phyloP scores from a whole-genome alignment of 2,329 filamentous ascomycete species.

The Penicillium sp. region DNA sequence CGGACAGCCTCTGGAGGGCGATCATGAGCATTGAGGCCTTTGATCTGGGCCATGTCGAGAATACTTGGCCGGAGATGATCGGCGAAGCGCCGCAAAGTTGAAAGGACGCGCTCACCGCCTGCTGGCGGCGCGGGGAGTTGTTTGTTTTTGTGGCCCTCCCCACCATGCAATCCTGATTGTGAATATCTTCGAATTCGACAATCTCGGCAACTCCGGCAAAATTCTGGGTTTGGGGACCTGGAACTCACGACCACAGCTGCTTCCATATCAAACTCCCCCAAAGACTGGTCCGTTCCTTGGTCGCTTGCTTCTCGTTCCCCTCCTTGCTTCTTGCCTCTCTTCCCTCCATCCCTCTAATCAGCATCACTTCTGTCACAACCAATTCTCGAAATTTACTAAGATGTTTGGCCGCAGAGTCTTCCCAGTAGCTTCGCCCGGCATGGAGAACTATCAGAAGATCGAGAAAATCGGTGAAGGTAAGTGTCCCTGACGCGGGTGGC shows the following conservation, averaged over 20 bases:
- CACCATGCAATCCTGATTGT: slow-evolving; percentile 22
- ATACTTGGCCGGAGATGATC: not conserved
- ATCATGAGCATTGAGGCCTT: slow-evolving; percentile 70
- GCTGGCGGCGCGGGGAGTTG: slow-evolving; percentile 33
- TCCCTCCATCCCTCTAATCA: slow-evolving; percentile 9
- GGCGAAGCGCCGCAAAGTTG: not conserved
- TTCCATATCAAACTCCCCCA: slow-evolving; percentile 1
- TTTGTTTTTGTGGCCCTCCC: slow-evolving; percentile 38
- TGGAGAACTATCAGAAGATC: slow-evolving; percentile 97
- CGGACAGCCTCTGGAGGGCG: slow-evolving; percentile 72
- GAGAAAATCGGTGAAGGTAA: slow-evolving; percentile 95
- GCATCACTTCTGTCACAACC: slow-evolving; percentile 5
- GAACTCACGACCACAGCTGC: slow-evolving; percentile 11
- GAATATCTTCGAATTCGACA: slow-evolving; percentile 15
- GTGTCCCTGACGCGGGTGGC: slow-evolving; percentile 29
- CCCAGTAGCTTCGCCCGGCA: slow-evolving; percentile 41
- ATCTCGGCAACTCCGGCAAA: slow-evolving; percentile 2
- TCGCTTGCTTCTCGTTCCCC: slow-evolving; percentile 17
- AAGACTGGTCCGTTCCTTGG: slow-evolving; percentile 15
- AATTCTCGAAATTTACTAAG: slow-evolving; percentile 8
- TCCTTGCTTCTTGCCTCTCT: not conserved
- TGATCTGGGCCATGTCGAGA: slow-evolving; percentile 36
- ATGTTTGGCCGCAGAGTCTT: not conserved
- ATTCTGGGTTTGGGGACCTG: slow-evolving; percentile 9
- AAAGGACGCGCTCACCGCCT: slow-evolving; percentile 35